Evolutionary conservation across 805 yeast species (phyloP).

Genomic region (Grigorovia transvaalensis): DNA sequence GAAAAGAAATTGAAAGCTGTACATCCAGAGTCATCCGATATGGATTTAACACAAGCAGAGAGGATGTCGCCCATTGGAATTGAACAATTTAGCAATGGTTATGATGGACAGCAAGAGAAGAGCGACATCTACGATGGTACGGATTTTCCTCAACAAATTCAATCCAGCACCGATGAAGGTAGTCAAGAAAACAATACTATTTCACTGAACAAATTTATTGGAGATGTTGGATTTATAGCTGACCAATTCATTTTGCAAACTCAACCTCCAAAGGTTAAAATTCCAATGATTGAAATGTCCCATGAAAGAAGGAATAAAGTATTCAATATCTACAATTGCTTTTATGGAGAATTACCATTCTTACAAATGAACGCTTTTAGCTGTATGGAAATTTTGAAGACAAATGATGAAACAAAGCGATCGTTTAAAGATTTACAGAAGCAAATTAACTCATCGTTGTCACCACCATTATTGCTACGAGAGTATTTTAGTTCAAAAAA

Average conservation of each 20-base stretch:
- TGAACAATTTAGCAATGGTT: constrained; percentile 3
- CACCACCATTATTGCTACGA: constrained; percentile 42
- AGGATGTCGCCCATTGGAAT: constrained; percentile 21
- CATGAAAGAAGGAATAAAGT: constrained; percentile 5
- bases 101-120: neutral
- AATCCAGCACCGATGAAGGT: neutral
- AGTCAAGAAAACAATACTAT: neutral
- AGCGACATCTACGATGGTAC: neutral
- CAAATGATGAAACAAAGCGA: constrained; percentile 39
- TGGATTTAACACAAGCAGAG: constrained; percentile 14
- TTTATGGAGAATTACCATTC: constrained; percentile 22
- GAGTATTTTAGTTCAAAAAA: constrained; percentile 36
- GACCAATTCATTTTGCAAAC: constrained; percentile 10
- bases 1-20: neutral
- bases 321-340: constrained; percentile 9
- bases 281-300: constrained; percentile 3
- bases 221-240: constrained; percentile 11
- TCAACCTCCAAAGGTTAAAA: constrained; percentile 4
- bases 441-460: constrained; percentile 42
- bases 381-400: constrained; percentile 42
- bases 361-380: constrained; percentile 43
- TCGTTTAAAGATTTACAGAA: constrained; percentile 38
- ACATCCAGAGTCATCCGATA: neutral
- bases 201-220: constrained; percentile 13
- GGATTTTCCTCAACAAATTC: no score